Evolutionary conservation across 257 asterid species (phyloP).

Genomic region (Capsicum baccatum): DNA sequence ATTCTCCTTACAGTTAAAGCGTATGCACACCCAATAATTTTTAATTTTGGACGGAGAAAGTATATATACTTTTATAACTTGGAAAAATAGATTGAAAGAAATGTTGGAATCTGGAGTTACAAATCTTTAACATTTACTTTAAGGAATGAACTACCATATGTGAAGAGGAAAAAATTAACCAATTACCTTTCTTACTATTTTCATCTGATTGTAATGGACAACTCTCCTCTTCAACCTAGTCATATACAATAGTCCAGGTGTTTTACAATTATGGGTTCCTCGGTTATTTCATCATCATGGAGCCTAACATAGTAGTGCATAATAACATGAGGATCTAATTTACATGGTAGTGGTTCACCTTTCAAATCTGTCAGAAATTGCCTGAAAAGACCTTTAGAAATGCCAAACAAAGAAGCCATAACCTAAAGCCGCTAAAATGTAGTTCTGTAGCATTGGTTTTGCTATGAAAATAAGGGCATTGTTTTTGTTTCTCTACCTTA

Average conservation of each 20-base stretch:
- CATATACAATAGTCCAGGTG: slow-evolving; percentile 93
- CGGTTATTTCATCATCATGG: slow-evolving; percentile 86
- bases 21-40: too few species aligned
- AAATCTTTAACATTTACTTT: slow-evolving; percentile 6
- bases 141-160: not conserved
- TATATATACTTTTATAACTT: too few species aligned
- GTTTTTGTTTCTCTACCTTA: slow-evolving; percentile 80
- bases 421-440: slow-evolving; percentile 58
- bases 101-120: not conserved
- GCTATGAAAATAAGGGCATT: slow-evolving; percentile 93
- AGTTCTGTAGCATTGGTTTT: slow-evolving; percentile 77
- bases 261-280: slow-evolving; percentile 95
- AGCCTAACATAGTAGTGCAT: slow-evolving; percentile 93
- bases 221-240: slow-evolving; percentile 97
- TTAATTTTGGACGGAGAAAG: too few species aligned
- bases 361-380: slow-evolving; percentile 80
- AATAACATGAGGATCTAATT: slow-evolving; percentile 94
- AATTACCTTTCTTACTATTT: slow-evolving; percentile 69
- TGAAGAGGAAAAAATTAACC: not conserved
- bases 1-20: too few species aligned
- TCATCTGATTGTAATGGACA: slow-evolving; percentile 74
- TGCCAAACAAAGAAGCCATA: slow-evolving; percentile 89
- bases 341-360: slow-evolving; percentile 94
- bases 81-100: too few species aligned
- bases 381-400: slow-evolving; percentile 93